These are phyloP conservation scores for Penicillium turbatum DNA, from an alignment of 495 filamentous ascomycete species.

Conservation along the genomic window DNA sequence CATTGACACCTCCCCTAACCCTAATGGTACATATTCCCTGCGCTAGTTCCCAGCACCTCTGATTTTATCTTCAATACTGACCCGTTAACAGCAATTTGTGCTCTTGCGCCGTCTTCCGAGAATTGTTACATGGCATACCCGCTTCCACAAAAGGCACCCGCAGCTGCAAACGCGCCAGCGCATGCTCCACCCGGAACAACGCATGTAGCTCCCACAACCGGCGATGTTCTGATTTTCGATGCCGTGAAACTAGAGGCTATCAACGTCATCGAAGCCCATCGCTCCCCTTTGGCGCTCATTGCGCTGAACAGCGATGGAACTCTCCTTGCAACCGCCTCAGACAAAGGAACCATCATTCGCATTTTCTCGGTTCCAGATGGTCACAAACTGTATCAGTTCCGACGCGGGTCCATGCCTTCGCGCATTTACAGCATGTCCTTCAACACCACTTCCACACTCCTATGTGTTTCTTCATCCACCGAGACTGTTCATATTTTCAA, in stretches of 20 bases:
- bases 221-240: constrained; percentile 90
- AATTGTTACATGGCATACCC: constrained; percentile 93
- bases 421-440: constrained; percentile 99
- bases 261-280: constrained; percentile 89
- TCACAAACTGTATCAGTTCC: constrained; percentile 91
- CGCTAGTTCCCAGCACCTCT: too few relatives aligned
- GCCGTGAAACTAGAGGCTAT: constrained; percentile 80
- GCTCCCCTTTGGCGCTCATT: constrained; percentile 84
- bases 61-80: constrained; percentile 16
- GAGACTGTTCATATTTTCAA: constrained; percentile 98
- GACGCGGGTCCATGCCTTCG: constrained; percentile 87
- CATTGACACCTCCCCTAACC: constrained; percentile 89
- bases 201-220: constrained; percentile 77
- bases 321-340: constrained; percentile 89
- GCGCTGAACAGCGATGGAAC: constrained; percentile 89
- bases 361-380: constrained; percentile 88
- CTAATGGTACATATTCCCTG: constrained; percentile 69
- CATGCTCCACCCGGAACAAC: constrained; percentile 75
- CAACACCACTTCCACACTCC: constrained; percentile 85
- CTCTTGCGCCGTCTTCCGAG: constrained; percentile 91
- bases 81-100: constrained; percentile 66
- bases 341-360: constrained; percentile 95
- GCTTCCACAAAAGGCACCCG: constrained; percentile 72
- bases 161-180: constrained; percentile 63
- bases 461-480: constrained; percentile 91